Evolutionary conservation across 192 early-diverging fungal genomes (phyloP).

Genomic region (Allomyces macrogynus): DNA sequence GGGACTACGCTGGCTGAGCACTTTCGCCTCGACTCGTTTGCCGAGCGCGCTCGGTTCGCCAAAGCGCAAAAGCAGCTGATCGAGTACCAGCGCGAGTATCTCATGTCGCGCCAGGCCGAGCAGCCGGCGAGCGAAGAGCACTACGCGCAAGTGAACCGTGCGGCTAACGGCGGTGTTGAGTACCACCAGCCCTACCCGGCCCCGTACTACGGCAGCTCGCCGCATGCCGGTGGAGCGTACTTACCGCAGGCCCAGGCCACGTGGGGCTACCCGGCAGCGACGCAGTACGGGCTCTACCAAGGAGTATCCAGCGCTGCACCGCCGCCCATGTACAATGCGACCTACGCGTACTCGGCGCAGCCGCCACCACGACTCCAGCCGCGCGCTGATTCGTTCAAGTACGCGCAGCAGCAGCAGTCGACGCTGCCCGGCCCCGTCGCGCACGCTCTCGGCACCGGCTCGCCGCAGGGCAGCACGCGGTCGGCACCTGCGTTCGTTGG

Average conservation of each 20-base stretch:
- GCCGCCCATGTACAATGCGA: not conserved
- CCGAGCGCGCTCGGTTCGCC: not conserved
- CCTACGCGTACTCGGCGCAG: not conserved
- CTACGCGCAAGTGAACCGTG: not conserved
- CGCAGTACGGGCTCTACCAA: not conserved
- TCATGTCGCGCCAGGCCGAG: not conserved
- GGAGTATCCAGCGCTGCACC: not conserved
- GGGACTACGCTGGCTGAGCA: not conserved
- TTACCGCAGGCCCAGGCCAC: not conserved
- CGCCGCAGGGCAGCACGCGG: too few species aligned
- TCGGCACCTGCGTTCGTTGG: too few species aligned
- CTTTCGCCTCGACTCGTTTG: not conserved
- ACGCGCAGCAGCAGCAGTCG: not conserved
- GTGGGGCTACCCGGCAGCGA: not conserved
- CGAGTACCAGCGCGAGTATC: not conserved
- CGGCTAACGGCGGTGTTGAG: not conserved
- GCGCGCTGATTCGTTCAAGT: not conserved
- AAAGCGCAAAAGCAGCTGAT: not conserved
- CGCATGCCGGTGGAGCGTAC: not conserved
- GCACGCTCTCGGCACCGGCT: too few species aligned
- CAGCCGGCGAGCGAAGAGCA: not conserved
- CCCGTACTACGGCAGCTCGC: not conserved
- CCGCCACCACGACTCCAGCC: not conserved
- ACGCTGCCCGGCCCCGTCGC: too few species aligned
- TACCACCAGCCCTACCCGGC: not conserved